Evolutionary conservation across 139 green algal species (phyloP).

Genomic region (Closterium sp.): DNA sequence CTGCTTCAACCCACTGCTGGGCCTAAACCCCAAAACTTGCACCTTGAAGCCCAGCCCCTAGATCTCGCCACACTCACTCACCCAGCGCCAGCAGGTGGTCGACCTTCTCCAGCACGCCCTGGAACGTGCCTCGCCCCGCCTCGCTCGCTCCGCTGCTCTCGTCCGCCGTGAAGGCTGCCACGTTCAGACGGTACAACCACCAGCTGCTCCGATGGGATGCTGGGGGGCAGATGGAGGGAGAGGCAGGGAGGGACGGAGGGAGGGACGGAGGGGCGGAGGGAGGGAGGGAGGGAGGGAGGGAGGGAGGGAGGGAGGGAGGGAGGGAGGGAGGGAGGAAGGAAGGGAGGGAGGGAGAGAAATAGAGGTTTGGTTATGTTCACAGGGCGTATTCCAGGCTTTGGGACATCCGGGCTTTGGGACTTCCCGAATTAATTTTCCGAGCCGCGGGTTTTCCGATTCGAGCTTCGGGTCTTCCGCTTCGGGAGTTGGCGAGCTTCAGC

Average conservation of each 20-base stretch:
- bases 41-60: too few species aligned
- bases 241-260: background rate
- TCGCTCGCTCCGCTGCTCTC: conserved; percentile 54
- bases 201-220: conserved; percentile 54
- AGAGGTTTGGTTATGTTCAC: background rate
- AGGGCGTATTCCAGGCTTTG: too few species aligned
- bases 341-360: background rate
- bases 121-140: conserved; percentile 77
- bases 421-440: too few species aligned
- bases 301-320: background rate
- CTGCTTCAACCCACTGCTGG: too few species aligned
- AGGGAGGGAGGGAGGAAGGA: background rate
- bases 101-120: conserved; percentile 79
- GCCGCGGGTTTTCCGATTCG: too few species aligned
- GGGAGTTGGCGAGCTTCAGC: too few species aligned
- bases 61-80: background rate
- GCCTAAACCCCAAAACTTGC: too few species aligned
- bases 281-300: background rate
- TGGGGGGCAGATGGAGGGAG: background rate
- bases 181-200: conserved; percentile 96
- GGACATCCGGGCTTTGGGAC: too few species aligned
- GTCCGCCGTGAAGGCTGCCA: conserved; percentile 87
- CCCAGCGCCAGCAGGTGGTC: conserved; percentile 88
- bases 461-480: too few species aligned
- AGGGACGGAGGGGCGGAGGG: background rate